A percentile compares a stretch with the other conserved stretches of the same genome.
These are phyloP conservation scores for Aplosporella prunicola DNA, from an alignment of 2,329 filamentous ascomycete genomes.

Conservation along the genomic window DNA sequence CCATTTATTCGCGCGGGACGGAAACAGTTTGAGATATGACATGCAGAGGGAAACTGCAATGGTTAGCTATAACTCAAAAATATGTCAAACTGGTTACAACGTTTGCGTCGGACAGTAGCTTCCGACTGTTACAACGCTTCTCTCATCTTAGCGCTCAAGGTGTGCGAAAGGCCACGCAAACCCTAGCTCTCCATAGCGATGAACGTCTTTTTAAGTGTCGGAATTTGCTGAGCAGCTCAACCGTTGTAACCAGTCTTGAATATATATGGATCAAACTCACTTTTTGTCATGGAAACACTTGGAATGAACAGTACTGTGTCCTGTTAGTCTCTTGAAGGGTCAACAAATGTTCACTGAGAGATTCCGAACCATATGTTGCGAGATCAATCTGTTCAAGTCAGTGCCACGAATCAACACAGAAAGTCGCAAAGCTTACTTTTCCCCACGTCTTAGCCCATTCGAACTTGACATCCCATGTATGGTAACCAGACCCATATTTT, in stretches of 20 bases:
- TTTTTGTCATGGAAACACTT: slow-evolving; percentile 20
- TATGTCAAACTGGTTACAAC: no score
- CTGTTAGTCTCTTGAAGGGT: no score
- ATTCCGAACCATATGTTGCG: slow-evolving; percentile 4
- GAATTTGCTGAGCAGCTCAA: no score
- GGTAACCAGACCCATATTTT: slow-evolving; percentile 21
- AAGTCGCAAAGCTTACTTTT: slow-evolving; percentile 11
- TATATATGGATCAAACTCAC: slow-evolving; percentile 15
- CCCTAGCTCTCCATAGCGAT: no score
- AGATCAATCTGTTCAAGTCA: slow-evolving; percentile 11
- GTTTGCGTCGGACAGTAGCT: no score
- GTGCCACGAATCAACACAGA: slow-evolving; percentile 15
- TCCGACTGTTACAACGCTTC: no score
- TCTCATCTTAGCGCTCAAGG: no score
- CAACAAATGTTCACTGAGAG: no score
- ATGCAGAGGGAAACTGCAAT: slow-evolving; percentile 1
- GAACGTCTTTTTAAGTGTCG: no score
- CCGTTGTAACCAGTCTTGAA: no score
- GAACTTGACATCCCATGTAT: slow-evolving; percentile 16
- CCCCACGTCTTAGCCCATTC: slow-evolving; percentile 5
- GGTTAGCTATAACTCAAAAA: slow-evolving; percentile 14
- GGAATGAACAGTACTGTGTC: slow-evolving; percentile 18
- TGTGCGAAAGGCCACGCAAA: no score
- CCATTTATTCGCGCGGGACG: slow-evolving; percentile 19
- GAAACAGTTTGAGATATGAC: slow-evolving; percentile 19